These are phyloP conservation scores for Teunomyces panamensis DNA, from an alignment of 805 yeast species.

Conservation along the genomic window DNA sequence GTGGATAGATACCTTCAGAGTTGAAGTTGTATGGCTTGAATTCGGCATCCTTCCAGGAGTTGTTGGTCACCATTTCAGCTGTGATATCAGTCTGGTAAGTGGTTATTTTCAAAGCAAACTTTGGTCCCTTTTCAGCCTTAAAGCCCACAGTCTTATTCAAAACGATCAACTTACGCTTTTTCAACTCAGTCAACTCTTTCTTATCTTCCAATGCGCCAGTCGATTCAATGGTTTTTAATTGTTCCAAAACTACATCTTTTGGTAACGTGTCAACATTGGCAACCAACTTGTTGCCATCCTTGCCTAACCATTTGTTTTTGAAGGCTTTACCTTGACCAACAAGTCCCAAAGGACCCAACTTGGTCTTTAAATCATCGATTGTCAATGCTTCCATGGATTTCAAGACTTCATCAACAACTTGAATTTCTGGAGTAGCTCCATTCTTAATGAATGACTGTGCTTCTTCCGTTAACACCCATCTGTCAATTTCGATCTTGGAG, in stretches of 20 bases:
- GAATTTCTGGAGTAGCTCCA: constrained; percentile 84
- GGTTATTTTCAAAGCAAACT: constrained; percentile 77
- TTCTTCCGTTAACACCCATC: constrained; percentile 74
- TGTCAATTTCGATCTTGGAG: constrained; percentile 69
- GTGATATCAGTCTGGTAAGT: constrained; percentile 92
- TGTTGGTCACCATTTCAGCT: constrained; percentile 81
- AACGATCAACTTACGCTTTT: constrained; percentile 84
- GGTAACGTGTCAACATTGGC: constrained; percentile 57
- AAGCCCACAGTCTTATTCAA: constrained; percentile 74
- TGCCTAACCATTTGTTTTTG: constrained; percentile 93
- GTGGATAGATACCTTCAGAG: constrained; percentile 86
- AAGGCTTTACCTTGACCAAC: constrained; percentile 97
- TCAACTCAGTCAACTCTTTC: constrained; percentile 77
- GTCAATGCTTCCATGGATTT: constrained; percentile 75
- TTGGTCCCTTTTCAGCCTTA: constrained; percentile 73
- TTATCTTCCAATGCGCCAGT: constrained; percentile 58
- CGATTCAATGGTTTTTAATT: constrained; percentile 54
- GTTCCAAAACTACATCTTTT: constrained; percentile 62
- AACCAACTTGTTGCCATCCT: constrained; percentile 78
- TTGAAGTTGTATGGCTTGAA: constrained; percentile 96
- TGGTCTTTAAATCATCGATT: constrained; percentile 67
- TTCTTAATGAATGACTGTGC: constrained; percentile 72
- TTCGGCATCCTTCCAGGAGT: constrained; percentile 76
- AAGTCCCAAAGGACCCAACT: constrained; percentile 80
- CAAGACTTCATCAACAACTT: constrained; percentile 72